These are phyloP conservation scores for Sporormia fimetaria DNA, from an alignment of 495 filamentous ascomycete species.

Conservation along the genomic window DNA sequence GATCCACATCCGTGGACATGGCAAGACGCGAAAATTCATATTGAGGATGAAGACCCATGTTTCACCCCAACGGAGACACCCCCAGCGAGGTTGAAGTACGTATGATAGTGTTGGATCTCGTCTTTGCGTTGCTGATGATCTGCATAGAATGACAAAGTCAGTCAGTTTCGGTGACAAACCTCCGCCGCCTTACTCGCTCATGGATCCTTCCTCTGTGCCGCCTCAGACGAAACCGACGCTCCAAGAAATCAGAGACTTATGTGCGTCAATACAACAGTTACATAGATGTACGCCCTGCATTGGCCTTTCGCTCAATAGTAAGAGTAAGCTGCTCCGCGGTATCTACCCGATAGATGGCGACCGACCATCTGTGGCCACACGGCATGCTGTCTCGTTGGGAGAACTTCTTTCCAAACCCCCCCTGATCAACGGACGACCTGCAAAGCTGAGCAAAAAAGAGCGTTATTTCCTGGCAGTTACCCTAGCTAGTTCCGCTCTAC, in stretches of 20 bases:
- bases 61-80: neutral
- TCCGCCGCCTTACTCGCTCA: slow-evolving; percentile 20
- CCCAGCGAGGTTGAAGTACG: slow-evolving; percentile 9
- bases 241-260: slow-evolving; percentile 21
- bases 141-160: slow-evolving; percentile 10
- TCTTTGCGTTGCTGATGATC: neutral
- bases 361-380: too few relatives aligned
- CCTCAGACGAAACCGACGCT: too few relatives aligned
- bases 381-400: slow-evolving; percentile 18
- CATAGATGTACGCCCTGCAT: slow-evolving; percentile 19
- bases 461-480: slow-evolving; percentile 21
- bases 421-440: slow-evolving; percentile 13
- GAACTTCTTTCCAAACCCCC: slow-evolving; percentile 17
- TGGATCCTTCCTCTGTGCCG: slow-evolving; percentile 5
- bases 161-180: slow-evolving; percentile 21
- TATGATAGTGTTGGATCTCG: neutral
- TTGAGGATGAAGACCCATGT: slow-evolving; percentile 14
- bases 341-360: slow-evolving; percentile 13
- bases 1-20: slow-evolving; percentile 12
- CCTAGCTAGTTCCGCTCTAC: slow-evolving; percentile 19
- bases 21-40: slow-evolving; percentile 23
- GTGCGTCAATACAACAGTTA: slow-evolving; percentile 18
- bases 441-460: slow-evolving; percentile 24
- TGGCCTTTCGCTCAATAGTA: slow-evolving; percentile 22
- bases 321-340: slow-evolving; percentile 19